A percentile compares a stretch with the other conserved stretches of the same genome.
Evolutionary conservation across 371 early-diverging fungal genomes (phyloP).

Genomic region (Cladochytrium tenue): DNA sequence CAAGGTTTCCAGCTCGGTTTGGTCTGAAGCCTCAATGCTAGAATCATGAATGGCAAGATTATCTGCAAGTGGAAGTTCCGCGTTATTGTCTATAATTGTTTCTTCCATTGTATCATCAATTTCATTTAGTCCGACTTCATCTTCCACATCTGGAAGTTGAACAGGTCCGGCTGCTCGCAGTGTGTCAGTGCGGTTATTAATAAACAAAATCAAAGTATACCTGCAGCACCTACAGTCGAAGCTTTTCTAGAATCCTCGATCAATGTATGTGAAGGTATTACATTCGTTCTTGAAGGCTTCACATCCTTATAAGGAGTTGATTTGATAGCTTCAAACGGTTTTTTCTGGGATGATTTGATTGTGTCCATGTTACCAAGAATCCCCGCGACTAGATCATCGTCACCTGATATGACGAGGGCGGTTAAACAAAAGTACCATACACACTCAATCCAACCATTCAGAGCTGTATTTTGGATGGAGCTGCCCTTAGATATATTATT

Average conservation of each 20-base stretch:
- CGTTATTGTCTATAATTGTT: background rate
- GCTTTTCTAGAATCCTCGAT: too few relatives aligned
- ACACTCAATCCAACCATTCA: too few relatives aligned
- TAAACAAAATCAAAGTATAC: too few relatives aligned
- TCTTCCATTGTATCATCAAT: background rate
- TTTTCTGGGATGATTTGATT: too few relatives aligned
- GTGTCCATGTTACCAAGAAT: too few relatives aligned
- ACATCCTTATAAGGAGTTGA: too few relatives aligned
- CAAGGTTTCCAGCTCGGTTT: background rate
- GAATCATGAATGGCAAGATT: background rate
- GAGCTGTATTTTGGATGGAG: constrained; percentile 8
- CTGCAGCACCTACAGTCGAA: too few relatives aligned
- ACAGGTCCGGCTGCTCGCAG: background rate
- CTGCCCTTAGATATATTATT: background rate
- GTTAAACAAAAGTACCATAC: constrained; percentile 27
- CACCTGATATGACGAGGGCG: constrained; percentile 18
- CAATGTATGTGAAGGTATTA: too few relatives aligned
- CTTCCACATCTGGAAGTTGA: background rate
- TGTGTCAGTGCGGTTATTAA: too few relatives aligned
- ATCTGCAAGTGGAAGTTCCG: background rate
- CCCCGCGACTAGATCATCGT: background rate
- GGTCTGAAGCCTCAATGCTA: background rate
- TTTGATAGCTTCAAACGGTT: too few relatives aligned
- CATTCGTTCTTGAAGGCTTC: too few relatives aligned
- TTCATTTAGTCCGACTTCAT: background rate